A percentile compares a stretch with the other conserved stretches of the same genome.
Conservation (phyloP, 2,329 filamentous ascomycete genomes). For the Geosmithia putterillii region DNA sequence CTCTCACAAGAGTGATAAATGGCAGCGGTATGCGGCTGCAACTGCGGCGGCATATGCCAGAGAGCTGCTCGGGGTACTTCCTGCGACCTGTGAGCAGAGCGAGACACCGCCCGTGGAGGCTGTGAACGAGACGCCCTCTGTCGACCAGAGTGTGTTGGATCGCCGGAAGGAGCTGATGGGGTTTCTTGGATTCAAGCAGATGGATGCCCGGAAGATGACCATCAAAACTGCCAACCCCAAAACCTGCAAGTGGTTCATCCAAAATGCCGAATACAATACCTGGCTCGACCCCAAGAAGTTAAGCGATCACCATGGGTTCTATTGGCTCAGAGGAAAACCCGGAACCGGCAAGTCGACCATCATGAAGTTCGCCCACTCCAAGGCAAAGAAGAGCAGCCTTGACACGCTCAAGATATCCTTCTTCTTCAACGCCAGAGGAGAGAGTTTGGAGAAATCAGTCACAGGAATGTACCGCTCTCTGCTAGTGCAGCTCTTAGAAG, state of each 20-base stretch:
- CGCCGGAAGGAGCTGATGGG: conserved; percentile 6
- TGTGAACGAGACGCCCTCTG: too few relatives aligned
- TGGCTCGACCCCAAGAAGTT: conserved; percentile 2
- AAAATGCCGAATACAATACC: background rate
- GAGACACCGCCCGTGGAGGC: background rate
- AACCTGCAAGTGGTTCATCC: conserved; percentile 16
- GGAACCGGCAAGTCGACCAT: conserved; percentile 31
- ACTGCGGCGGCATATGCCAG: conserved; percentile 13
- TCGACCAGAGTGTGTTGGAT: background rate
- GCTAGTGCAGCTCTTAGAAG: conserved; percentile 25
- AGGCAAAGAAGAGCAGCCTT: background rate
- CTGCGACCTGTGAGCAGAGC: background rate
- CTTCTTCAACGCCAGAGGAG: conserved; percentile 38
- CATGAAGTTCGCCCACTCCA: conserved; percentile 22
- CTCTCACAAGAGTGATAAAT: conserved; percentile 21
- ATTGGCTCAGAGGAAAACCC: conserved; percentile 29
- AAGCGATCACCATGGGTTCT: conserved; percentile 1
- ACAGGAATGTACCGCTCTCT: conserved; percentile 37
- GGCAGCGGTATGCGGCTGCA: conserved; percentile 21
- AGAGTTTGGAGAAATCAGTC: conserved; percentile 26
- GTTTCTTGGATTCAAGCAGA: conserved; percentile 19
- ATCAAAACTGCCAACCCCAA: conserved; percentile 20
- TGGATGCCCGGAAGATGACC: conserved; percentile 19
- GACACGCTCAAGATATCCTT: conserved; percentile 16
- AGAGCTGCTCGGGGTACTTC: conserved; percentile 1